phyloP scores from a whole-genome alignment of 331 rosid genomes.

The Telfairia occidentalis region DNA sequence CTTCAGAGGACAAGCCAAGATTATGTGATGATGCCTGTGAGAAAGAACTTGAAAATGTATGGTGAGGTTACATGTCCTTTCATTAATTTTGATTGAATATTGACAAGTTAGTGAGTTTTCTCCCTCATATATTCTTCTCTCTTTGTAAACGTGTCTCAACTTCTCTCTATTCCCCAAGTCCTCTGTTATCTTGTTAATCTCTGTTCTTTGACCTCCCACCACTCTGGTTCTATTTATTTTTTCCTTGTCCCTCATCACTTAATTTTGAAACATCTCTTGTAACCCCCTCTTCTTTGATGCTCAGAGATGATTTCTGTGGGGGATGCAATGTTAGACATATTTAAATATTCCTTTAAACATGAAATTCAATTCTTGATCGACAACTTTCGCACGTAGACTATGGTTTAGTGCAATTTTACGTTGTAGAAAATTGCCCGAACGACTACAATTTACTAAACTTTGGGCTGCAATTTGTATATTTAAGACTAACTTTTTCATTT shows the following conservation, averaged over 20 bases:
- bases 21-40: conserved; percentile 68
- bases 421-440: not conserved
- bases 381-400: not conserved
- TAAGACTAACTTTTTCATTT: conserved; percentile 9
- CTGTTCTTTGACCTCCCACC: not conserved
- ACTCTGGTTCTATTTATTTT: not conserved
- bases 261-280: not conserved
- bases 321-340: not conserved
- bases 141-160: not conserved
- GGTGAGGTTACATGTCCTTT: conserved; percentile 57
- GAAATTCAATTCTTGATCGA: not conserved
- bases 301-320: not conserved
- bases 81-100: not conserved
- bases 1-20: conserved; percentile 73
- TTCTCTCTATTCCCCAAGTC: not conserved
- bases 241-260: not conserved
- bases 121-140: not conserved
- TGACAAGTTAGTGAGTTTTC: not conserved
- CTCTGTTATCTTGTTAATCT: not conserved
- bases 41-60: conserved; percentile 94
- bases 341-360: not conserved
- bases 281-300: not conserved
- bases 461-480: not conserved
- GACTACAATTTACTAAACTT: not conserved
- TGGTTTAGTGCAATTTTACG: not conserved